These are phyloP conservation scores for Physaria fendleri DNA, from an alignment of 345 rosid genomes.

Conservation along the genomic window DNA sequence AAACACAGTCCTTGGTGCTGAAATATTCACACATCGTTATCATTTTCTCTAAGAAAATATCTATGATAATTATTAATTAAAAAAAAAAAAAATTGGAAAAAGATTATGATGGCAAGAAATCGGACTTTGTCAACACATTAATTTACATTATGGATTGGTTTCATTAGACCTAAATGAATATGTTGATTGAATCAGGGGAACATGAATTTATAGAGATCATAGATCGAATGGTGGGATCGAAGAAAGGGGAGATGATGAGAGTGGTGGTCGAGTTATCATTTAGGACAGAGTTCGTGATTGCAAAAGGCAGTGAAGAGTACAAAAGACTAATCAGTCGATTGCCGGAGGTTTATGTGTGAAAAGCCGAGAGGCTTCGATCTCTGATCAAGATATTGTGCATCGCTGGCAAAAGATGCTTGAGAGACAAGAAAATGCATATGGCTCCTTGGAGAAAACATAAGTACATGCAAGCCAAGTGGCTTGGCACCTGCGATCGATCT, in stretches of 20 bases:
- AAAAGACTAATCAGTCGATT: conserved; percentile 36
- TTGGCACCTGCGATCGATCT: conserved; percentile 46
- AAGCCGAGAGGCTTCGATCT: conserved; percentile 58
- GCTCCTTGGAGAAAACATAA: conserved; percentile 90
- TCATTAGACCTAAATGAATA: not conserved
- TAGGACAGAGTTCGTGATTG: conserved; percentile 76
- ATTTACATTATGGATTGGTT: not conserved
- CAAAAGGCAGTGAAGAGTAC: conserved; percentile 62
- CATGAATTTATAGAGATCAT: conserved; percentile 60
- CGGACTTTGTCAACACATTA: not conserved
- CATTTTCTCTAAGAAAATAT: not conserved
- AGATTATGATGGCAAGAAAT: not conserved
- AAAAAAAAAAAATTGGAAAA: not conserved
- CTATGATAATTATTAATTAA: not conserved
- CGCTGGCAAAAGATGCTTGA: conserved; percentile 66
- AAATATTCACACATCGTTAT: not conserved
- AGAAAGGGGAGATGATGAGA: conserved; percentile 45
- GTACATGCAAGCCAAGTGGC: conserved; percentile 91
- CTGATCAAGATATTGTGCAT: conserved; percentile 64
- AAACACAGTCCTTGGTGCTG: not conserved
- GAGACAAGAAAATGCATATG: conserved; percentile 79
- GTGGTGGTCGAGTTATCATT: conserved; percentile 70
- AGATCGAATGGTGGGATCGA: conserved; percentile 40
- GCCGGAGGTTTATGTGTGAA: conserved; percentile 71
- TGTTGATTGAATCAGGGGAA: conserved; percentile 39